phyloP scores from a whole-genome alignment of 2,329 filamentous ascomycete species.

The Rugonectria rugulosa region DNA sequence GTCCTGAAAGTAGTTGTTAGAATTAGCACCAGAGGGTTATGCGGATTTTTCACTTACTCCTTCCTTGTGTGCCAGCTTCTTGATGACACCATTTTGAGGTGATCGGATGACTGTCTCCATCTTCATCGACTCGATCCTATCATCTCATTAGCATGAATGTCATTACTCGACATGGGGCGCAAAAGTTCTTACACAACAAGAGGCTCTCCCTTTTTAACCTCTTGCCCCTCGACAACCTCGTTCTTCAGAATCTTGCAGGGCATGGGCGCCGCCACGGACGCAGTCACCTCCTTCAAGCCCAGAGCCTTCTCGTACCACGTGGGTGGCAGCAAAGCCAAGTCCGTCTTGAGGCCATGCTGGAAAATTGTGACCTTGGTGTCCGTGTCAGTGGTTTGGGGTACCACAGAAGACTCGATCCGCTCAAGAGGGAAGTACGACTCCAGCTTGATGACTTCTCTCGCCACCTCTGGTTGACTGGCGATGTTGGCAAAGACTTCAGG shows the following conservation, averaged over 20 bases:
- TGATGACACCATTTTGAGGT: constrained; percentile 74
- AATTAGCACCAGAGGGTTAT: not conserved
- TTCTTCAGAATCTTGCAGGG: constrained; percentile 95
- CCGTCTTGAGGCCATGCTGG: constrained; percentile 69
- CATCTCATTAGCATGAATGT: constrained; percentile 32
- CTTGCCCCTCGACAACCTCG: constrained; percentile 82
- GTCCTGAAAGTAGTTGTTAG: constrained; percentile 56
- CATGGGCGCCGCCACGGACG: constrained; percentile 92
- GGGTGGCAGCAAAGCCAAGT: constrained; percentile 66
- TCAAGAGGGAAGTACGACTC: constrained; percentile 78
- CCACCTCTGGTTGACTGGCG: constrained; percentile 47
- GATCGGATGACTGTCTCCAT: constrained; percentile 87
- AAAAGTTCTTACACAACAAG: constrained; percentile 73
- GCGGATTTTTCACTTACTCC: constrained; percentile 63
- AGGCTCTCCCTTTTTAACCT: constrained; percentile 84
- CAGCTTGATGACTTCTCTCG: constrained; percentile 42
- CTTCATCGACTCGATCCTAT: constrained; percentile 84
- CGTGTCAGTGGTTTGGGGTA: constrained; percentile 62
- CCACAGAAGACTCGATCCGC: constrained; percentile 79
- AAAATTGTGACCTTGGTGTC: constrained; percentile 78
- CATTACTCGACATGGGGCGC: constrained; percentile 43
- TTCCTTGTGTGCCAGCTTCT: constrained; percentile 76
- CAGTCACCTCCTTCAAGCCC: constrained; percentile 79
- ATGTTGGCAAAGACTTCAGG: constrained; percentile 55
- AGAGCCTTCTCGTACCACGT: constrained; percentile 88